Evolutionary conservation across 176 grass and related monocot genomes (phyloP).

Genomic region (Raddia distichophylla): DNA sequence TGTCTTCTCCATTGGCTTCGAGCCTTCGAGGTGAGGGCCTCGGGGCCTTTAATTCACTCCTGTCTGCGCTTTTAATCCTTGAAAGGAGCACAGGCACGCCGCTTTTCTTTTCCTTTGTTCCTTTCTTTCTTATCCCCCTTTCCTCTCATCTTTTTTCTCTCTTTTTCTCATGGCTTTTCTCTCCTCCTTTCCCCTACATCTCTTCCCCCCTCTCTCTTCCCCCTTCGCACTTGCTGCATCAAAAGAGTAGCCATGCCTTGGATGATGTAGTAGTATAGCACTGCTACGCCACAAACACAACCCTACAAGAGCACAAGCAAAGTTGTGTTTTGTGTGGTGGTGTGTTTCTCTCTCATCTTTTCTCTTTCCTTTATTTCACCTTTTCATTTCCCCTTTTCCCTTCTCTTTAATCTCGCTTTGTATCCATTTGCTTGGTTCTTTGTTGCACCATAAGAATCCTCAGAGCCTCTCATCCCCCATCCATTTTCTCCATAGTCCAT

Average conservation of each 20-base stretch:
- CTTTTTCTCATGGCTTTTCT: slow-evolving; percentile 65
- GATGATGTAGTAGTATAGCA: slow-evolving; percentile 59
- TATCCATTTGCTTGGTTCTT: slow-evolving; percentile 80
- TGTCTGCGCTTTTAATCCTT: slow-evolving; percentile 76
- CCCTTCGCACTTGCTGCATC: slow-evolving; percentile 56
- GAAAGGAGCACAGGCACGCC: slow-evolving; percentile 78
- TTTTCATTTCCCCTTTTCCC: slow-evolving; percentile 55
- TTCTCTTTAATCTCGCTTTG: slow-evolving; percentile 69
- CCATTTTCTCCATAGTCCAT: slow-evolving; percentile 4
- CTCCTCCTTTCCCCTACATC: slow-evolving; percentile 4
- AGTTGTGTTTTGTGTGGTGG: slow-evolving; percentile 58
- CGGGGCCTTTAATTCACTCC: slow-evolving; percentile 70
- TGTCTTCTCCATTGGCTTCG: slow-evolving; percentile 72
- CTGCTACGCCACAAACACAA: slow-evolving; percentile 59
- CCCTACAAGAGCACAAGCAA: slow-evolving; percentile 80
- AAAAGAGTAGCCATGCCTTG: slow-evolving; percentile 72
- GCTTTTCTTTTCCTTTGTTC: slow-evolving; percentile 64
- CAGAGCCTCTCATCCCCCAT: not conserved
- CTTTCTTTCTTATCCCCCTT: slow-evolving; percentile 68
- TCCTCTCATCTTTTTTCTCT: slow-evolving; percentile 53
- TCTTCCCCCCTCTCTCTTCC: slow-evolving; percentile 24
- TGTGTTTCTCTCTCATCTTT: slow-evolving; percentile 79
- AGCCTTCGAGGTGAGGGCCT: slow-evolving; percentile 57
- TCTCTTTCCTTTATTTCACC: slow-evolving; percentile 41
- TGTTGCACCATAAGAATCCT: slow-evolving; percentile 64